Base-by-base conservation (phyloP, 306 rosid species). In the Myrica gale region DNA sequence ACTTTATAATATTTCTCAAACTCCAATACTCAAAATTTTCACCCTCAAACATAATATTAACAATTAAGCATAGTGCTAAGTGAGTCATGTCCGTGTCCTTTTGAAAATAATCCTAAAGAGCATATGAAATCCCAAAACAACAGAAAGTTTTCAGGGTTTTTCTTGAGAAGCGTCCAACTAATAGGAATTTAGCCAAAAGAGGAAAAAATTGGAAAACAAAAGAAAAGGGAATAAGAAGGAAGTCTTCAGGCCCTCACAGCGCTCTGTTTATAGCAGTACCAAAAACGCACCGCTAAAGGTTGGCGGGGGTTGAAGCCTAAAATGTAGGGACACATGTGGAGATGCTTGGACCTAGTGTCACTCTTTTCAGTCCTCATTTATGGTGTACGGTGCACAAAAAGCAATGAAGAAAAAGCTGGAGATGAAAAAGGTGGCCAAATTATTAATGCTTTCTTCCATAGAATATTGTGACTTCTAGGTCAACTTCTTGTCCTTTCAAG, bases 321-420 rank as follows among this genome's bases (percentile, higher is more conserved):
- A 51, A 0, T 41, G 71, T 72, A 13, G 75, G 75, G 79, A 41
- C 69, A 45, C 54, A 42, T 45, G 45, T n/a, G 15, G 16, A 46
- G 12, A 39, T 46, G 56, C 5, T 16, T 68, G n/a, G 10, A 41
- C 61, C 48, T 10, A 16, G 45, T 20, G 13, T 21, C 1, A 9
- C n/a, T 41, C 26, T 13, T 51, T 44, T 43, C 5, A 2, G 1
- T 41, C 58, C n/a, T 71, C 3, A 13, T 19, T 42, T 72, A 9
- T 41, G 4, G 48, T 47, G 74, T 19, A 17, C 53, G 82, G 60
- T 48, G 86, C 81, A 72, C 76, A 75, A 75, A 78, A 63, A 71
- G 62, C 78, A 75, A 79, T 65, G 80, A n/a, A 75, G 53, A 71
- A 57, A 80, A 74, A 71, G 74, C n/a, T 53, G 56, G 66, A 39